A percentile compares a stretch with the other conserved stretches of the same genome.
Conservation (phyloP, 345 rosid genomes). For the Capsella bursapastoris region DNA sequence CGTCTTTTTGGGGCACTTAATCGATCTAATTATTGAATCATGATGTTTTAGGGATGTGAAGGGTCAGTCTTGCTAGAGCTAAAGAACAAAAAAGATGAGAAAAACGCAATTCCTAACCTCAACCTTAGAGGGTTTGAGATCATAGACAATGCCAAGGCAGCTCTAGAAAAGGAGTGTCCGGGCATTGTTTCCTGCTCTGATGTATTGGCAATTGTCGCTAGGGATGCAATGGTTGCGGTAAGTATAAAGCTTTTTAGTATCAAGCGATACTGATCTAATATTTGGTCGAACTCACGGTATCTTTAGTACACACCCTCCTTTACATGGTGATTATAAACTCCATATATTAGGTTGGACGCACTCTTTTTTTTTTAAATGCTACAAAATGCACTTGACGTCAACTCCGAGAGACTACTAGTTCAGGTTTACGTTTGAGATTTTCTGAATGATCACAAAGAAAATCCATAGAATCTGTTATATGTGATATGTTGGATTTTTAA, state of each 20-base stretch:
- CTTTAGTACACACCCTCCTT: not conserved
- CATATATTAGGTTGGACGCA: not conserved
- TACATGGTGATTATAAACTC: not conserved
- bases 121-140: conserved; percentile 63
- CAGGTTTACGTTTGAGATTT: no score
- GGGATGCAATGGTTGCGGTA: conserved; percentile 62
- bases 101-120: conserved; percentile 53
- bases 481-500: not conserved
- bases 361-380: no score
- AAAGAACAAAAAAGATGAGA: conserved; percentile 56
- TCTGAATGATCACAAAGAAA: not conserved
- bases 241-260: conserved; percentile 1
- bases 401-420: no score
- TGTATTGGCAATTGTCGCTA: conserved; percentile 64
- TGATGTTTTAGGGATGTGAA: conserved; percentile 72
- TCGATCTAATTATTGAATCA: not conserved
- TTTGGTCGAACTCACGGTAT: not conserved
- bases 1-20: not conserved
- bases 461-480: not conserved
- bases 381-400: no score
- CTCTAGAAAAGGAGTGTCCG: conserved; percentile 71
- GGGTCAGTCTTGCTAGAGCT: conserved; percentile 73
- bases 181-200: conserved; percentile 85
- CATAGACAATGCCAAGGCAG: conserved; percentile 64
- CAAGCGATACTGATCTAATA: not conserved